Base-by-base conservation (phyloP, 202 grass and related monocot species). In the Musa balbisiana region DNA sequence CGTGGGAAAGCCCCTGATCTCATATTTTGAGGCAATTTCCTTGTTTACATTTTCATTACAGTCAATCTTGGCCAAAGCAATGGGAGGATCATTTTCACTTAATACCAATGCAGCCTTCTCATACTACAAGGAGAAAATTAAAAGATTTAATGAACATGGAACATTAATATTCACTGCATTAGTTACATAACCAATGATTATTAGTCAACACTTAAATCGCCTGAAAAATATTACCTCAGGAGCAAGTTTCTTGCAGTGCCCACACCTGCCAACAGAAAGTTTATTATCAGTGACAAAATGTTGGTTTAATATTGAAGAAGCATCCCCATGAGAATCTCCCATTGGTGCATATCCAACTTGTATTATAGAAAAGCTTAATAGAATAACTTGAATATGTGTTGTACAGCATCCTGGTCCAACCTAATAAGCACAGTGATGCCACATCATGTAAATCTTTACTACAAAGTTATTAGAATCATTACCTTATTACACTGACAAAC, bases 61-160 rank as follows among this genome's bases (percentile, higher is more conserved):
- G 62, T 99, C 91, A 73, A 95, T 80, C 59, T 99, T 99, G 20
- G 95, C 95, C 19, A 99, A 89, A 84, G 90, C 87, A 23, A 99
- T 87, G 11, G 87, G 89, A 55, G 89, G 89, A 64, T 99, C 89
- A 15, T 95, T 85, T 77, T 83, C 87, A 81, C 84, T 93, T 64
- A 99, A 78, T 5, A 75, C n/a, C 8, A 85, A 78, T 26, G 96
- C 96, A 22, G 91, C 91, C 58, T 87, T 99, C 87, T 99, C 96
- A 81, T 99, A 99, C 96, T 99, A 85, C 74, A 63, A 52, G 26
- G 9, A 26, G 19, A 83, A 43, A 82, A 55, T 69, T 13, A 74
- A 3, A 63, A 49, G 33, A 75, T n/a, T 11, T 33, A 33, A 68
- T 60, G 9, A n/a, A 51, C 63, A 29, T 12, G 50, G 11, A 52